phyloP scores from a whole-genome alignment of 257 asterid genomes.

The Salvia rosmarinus region DNA sequence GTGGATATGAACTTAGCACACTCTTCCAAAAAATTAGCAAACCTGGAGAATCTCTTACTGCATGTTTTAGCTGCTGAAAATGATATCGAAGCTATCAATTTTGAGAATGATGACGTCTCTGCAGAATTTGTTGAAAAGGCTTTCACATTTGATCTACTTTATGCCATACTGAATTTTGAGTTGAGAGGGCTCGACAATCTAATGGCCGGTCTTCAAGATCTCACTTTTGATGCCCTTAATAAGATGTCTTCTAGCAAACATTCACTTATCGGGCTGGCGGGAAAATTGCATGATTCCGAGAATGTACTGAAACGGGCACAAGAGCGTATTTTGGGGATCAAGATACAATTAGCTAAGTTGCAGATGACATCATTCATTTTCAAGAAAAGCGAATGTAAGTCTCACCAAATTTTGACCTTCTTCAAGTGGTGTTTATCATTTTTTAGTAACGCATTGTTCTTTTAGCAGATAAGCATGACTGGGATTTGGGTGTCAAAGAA shows the following conservation, averaged over 20 bases:
- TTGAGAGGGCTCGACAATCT: constrained; percentile 60
- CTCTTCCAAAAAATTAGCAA: constrained; percentile 64
- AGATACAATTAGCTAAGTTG: constrained; percentile 77
- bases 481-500: constrained; percentile 47
- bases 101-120: constrained; percentile 58
- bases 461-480: constrained; percentile 52
- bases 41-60: constrained; percentile 65
- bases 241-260: constrained; percentile 46
- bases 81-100: constrained; percentile 49
- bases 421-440: neutral
- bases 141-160: constrained; percentile 60
- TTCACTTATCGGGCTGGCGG: constrained; percentile 44
- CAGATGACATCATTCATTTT: constrained; percentile 72
- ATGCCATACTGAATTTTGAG: constrained; percentile 61
- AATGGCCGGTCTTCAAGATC: constrained; percentile 52
- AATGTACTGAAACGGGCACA: constrained; percentile 57
- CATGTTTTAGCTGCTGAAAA: constrained; percentile 48
- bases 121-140: constrained; percentile 62
- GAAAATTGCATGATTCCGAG: constrained; percentile 62
- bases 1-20: constrained; percentile 50
- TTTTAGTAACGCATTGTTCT: constrained; percentile 7
- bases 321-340: constrained; percentile 68
- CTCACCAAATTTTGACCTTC: neutral
- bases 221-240: constrained; percentile 45
- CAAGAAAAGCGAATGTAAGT: constrained; percentile 68